These are phyloP conservation scores for Ogataea trehalophila DNA, from an alignment of 805 yeast genomes.

Conservation along the genomic window DNA sequence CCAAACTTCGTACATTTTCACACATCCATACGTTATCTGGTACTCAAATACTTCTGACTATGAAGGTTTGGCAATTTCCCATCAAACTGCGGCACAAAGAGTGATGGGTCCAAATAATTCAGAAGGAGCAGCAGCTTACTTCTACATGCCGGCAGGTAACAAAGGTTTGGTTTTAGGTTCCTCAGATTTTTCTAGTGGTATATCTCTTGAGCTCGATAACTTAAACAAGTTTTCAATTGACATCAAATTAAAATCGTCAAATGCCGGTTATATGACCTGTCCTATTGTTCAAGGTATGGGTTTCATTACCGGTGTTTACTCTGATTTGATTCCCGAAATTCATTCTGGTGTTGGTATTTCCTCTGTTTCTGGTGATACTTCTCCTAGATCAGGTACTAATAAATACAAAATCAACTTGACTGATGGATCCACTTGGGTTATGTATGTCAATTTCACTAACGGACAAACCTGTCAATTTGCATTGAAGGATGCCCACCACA, in stretches of 20 bases:
- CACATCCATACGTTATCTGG: conserved; percentile 76
- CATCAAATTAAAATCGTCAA: conserved; percentile 12
- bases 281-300: conserved; percentile 86
- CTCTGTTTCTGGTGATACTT: conserved; percentile 38
- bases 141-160: conserved; percentile 56
- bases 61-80: conserved; percentile 60
- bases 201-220: conserved; percentile 13
- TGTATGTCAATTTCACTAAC: conserved; percentile 50
- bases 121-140: conserved; percentile 43
- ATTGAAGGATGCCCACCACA: conserved; percentile 23
- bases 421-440: conserved; percentile 55
- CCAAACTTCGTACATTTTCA: conserved; percentile 65
- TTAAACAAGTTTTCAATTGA: conserved; percentile 19
- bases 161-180: conserved; percentile 50
- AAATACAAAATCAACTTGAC: conserved; percentile 52
- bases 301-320: conserved; percentile 61
- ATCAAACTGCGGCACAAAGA: conserved; percentile 50
- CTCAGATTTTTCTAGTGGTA: conserved; percentile 29
- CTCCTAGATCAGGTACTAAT: conserved; percentile 38
- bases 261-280: conserved; percentile 38
- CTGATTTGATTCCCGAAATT: conserved; percentile 47
- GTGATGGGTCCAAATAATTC: conserved; percentile 57
- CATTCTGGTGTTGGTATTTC: conserved; percentile 57
- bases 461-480: conserved; percentile 31
- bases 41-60: conserved; percentile 39